phyloP scores from a whole-genome alignment of 2,329 filamentous ascomycete genomes.

The Karstenula rhodostoma region DNA sequence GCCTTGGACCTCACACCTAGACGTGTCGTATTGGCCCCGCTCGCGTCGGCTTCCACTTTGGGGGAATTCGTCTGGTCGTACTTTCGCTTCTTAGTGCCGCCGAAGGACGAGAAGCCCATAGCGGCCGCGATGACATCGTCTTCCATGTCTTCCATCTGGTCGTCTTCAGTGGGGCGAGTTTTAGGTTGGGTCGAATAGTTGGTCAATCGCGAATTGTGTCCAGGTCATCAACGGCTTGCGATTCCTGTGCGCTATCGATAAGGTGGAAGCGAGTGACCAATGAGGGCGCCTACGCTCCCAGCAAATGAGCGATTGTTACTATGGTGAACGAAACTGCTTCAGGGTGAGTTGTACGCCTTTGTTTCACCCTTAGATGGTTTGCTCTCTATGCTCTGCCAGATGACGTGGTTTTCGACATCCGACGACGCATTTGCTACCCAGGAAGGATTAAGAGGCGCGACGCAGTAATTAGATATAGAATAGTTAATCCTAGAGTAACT shows the following conservation, averaged over 20 bases:
- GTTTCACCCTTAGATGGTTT: too few species aligned
- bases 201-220: not conserved
- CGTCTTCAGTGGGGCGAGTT: not conserved
- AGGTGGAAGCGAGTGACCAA: not conserved
- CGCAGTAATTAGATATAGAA: too few species aligned
- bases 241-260: not conserved
- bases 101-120: constrained; percentile 80
- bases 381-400: too few species aligned
- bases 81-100: constrained; percentile 72
- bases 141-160: constrained; percentile 39
- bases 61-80: constrained; percentile 67
- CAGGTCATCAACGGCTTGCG: not conserved
- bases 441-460: too few species aligned
- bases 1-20: constrained; percentile 49
- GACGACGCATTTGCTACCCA: too few species aligned
- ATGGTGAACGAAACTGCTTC: too few species aligned
- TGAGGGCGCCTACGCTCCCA: not conserved
- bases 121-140: constrained; percentile 68
- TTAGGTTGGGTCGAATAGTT: not conserved
- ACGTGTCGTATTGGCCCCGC: constrained; percentile 44
- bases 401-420: too few species aligned
- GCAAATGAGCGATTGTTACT: too few species aligned
- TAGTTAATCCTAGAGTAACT: too few species aligned
- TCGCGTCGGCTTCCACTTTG: constrained; percentile 42
- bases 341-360: too few species aligned